A percentile compares a stretch with the other conserved stretches of the same genome.
Conservation (phyloP, 2,329 filamentous ascomycete species). For the Botrytis sinoallii region DNA sequence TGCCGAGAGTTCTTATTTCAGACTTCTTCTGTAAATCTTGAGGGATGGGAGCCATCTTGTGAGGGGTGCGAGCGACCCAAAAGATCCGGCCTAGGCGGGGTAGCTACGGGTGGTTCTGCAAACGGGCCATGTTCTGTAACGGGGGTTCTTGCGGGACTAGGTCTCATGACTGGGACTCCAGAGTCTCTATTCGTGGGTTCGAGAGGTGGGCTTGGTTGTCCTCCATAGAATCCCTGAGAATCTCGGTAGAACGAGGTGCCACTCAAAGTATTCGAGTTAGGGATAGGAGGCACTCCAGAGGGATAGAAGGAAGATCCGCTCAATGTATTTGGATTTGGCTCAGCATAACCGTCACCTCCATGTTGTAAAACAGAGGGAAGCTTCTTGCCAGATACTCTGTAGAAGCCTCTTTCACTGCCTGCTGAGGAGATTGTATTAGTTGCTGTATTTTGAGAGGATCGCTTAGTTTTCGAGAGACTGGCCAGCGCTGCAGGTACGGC, state of each 20-base stretch:
- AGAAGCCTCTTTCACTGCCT: conserved; percentile 56
- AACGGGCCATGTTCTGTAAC: conserved; percentile 53
- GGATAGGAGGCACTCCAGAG: conserved; percentile 11
- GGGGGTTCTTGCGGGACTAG: conserved; percentile 64
- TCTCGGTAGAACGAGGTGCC: conserved; percentile 53
- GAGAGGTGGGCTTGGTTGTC: conserved; percentile 38
- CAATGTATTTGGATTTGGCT: conserved; percentile 38
- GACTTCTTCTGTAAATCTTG: conserved; percentile 47
- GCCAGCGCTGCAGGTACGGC: conserved; percentile 51
- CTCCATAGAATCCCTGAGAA: conserved; percentile 46
- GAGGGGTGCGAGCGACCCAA: conserved; percentile 45
- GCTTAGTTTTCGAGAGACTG: conserved; percentile 41
- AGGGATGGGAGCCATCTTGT: conserved; percentile 45
- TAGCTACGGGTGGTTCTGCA: conserved; percentile 23
- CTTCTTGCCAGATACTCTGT: conserved; percentile 63
- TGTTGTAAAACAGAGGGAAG: conserved; percentile 59
- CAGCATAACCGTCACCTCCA: conserved; percentile 61
- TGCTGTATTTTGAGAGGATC: conserved; percentile 36
- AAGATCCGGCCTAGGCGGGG: conserved; percentile 32
- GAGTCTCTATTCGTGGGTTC: conserved; percentile 42
- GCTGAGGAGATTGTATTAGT: conserved; percentile 37
- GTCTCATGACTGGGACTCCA: conserved; percentile 57
- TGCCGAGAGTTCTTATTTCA: conserved; percentile 31
- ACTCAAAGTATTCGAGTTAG: conserved; percentile 43
- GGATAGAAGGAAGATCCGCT: conserved; percentile 52